Percentiles rank a stretch among this genome's conserved stretches.
Evolutionary conservation across 495 filamentous ascomycete genomes (phyloP).

Genomic region (Trichoderma reesei): DNA sequence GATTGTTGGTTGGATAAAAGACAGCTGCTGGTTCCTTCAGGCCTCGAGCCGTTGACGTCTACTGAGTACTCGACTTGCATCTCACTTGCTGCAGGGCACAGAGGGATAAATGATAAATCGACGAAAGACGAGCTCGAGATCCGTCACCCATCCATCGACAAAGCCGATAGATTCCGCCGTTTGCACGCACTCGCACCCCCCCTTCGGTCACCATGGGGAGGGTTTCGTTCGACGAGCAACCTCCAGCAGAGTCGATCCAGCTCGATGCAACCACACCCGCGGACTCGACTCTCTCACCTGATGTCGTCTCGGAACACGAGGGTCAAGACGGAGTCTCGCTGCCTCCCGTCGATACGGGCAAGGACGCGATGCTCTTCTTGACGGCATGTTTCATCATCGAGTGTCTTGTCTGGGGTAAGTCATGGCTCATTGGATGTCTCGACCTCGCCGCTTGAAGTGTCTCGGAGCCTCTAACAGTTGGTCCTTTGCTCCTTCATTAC

Average conservation of each 20-base stretch:
- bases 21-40: too few relatives aligned
- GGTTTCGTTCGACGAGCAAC: not conserved
- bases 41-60: too few relatives aligned
- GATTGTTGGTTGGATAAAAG: too few relatives aligned
- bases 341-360: constrained; percentile 52
- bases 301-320: not conserved
- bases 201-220: not conserved
- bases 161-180: not conserved
- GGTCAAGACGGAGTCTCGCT: constrained; percentile 24
- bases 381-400: constrained; percentile 53
- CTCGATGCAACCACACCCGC: not conserved
- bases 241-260: not conserved
- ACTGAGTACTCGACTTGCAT: too few relatives aligned
- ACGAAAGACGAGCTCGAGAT: too few relatives aligned
- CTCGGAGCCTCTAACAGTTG: too few relatives aligned
- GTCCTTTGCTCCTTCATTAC: too few relatives aligned
- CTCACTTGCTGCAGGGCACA: too few relatives aligned
- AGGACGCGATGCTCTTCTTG: constrained; percentile 56
- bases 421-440: not conserved
- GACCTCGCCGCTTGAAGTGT: not conserved
- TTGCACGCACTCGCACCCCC: not conserved
- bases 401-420: constrained; percentile 54
- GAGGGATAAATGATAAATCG: too few relatives aligned
- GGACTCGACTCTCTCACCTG: not conserved
- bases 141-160: too few relatives aligned